Percentiles rank a stretch among this genome's conserved stretches.
phyloP scores from a whole-genome alignment of 768 basidiomycete species.

The Rhodotorula taiwanensis region DNA sequence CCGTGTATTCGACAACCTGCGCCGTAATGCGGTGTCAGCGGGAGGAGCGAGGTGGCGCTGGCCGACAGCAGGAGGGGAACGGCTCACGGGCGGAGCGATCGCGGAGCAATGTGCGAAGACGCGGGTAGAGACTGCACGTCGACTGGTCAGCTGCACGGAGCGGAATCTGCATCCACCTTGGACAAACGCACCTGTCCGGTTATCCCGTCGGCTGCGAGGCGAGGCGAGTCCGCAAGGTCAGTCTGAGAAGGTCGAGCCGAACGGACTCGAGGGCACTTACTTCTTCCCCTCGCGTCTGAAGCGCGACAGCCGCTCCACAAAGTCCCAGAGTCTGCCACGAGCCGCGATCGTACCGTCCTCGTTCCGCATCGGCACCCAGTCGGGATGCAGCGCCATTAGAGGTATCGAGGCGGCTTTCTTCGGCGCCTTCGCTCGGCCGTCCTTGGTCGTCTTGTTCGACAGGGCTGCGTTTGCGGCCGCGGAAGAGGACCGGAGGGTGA shows the following conservation, averaged over 20 bases:
- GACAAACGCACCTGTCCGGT: slow-evolving; percentile 11
- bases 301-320: slow-evolving; percentile 31
- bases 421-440: background rate
- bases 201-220: slow-evolving; percentile 25
- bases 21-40: background rate
- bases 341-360: slow-evolving; percentile 24
- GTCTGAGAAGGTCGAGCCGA: background rate
- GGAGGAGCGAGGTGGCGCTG: background rate
- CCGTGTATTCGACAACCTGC: slow-evolving; percentile 27
- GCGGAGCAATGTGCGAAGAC: slow-evolving; percentile 33
- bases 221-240: background rate
- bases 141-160: too few relatives aligned
- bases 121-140: slow-evolving; percentile 22
- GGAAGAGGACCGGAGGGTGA: slow-evolving; percentile 9
- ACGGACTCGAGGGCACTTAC: background rate
- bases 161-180: accelerated
- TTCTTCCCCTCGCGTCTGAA: slow-evolving; percentile 40
- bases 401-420: slow-evolving; percentile 21
- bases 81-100: slow-evolving; percentile 17
- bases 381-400: slow-evolving; percentile 37
- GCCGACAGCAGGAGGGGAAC: background rate
- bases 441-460: background rate
- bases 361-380: slow-evolving; percentile 24
- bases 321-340: slow-evolving; percentile 30
- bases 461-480: background rate